A percentile compares a stretch with the other conserved stretches of the same genome.
Evolutionary conservation across 2,329 filamentous ascomycete species (phyloP).

Genomic region (Xenosphaeropsis pyriputrescens): DNA sequence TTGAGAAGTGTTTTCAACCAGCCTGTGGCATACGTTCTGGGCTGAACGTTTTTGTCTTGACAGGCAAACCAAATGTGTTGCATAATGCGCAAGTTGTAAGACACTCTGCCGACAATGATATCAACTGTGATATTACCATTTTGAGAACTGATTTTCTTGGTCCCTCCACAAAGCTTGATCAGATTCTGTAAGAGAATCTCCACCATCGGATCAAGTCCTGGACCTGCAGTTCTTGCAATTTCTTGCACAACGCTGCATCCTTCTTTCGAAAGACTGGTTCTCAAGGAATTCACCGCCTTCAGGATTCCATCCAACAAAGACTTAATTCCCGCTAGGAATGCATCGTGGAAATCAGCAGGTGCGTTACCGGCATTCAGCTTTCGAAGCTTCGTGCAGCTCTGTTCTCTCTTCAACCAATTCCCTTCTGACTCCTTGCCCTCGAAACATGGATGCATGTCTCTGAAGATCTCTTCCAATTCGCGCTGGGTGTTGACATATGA

Average conservation of each 20-base stretch:
- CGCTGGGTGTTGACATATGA: constrained; percentile 70
- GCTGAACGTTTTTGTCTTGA: constrained; percentile 88
- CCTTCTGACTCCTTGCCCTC: constrained; percentile 81
- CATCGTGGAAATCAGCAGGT: constrained; percentile 56
- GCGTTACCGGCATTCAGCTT: constrained; percentile 74
- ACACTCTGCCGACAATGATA: constrained; percentile 61
- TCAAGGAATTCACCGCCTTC: constrained; percentile 68
- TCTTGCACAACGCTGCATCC: constrained; percentile 78
- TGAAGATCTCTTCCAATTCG: constrained; percentile 79
- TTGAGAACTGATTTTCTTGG: constrained; percentile 85
- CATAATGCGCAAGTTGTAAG: constrained; percentile 68
- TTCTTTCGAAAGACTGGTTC: constrained; percentile 82
- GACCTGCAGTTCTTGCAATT: constrained; percentile 59
- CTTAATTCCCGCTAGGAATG: constrained; percentile 59
- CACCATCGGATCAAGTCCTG: constrained; percentile 73
- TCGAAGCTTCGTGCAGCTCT: constrained; percentile 62
- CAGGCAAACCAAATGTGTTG: constrained; percentile 72
- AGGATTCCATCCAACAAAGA: constrained; percentile 73
- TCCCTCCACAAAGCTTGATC: constrained; percentile 76
- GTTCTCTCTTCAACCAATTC: constrained; percentile 82
- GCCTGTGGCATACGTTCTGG: constrained; percentile 60
- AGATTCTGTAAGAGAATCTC: constrained; percentile 81
- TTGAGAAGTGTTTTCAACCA: constrained; percentile 78
- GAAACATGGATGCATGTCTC: constrained; percentile 67
- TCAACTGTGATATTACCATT: constrained; percentile 73